Percentiles rank a stretch among this genome's conserved stretches.
phyloP scores from a whole-genome alignment of 768 basidiomycete species.

The Fomitopsis serialis region DNA sequence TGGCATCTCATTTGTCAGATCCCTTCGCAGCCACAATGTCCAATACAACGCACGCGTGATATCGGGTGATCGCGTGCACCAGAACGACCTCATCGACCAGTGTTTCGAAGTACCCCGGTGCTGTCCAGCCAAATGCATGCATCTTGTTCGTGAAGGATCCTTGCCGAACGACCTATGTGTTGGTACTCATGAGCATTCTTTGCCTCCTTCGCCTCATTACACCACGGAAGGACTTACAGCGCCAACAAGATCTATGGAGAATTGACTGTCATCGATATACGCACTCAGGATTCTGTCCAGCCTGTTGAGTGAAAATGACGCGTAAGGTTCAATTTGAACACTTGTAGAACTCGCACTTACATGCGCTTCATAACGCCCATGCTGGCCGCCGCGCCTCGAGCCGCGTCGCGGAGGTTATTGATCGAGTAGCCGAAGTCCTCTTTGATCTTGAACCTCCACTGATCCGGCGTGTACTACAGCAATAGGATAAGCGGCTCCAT shows the following conservation, averaged over 20 bases:
- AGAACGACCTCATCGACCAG: slow-evolving; percentile 35
- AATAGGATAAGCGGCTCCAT: too few species aligned
- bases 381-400: too few species aligned
- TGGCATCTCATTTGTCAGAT: too few species aligned
- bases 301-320: not conserved
- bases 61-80: slow-evolving; percentile 46
- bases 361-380: too few species aligned
- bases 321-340: too few species aligned
- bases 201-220: not conserved
- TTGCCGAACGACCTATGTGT: slow-evolving; percentile 47
- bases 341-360: too few species aligned
- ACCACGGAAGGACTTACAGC: slow-evolving; percentile 34
- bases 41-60: slow-evolving; percentile 43
- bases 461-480: too few species aligned
- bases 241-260: slow-evolving; percentile 52
- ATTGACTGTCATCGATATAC: slow-evolving; percentile 45
- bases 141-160: slow-evolving; percentile 50
- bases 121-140: slow-evolving; percentile 46
- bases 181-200: too few species aligned
- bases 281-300: slow-evolving; percentile 38
- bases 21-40: too few species aligned
- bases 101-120: slow-evolving; percentile 35
- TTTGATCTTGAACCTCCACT: not conserved
- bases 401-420: not conserved
- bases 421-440: not conserved